Base-by-base conservation (phyloP, 257 asterid species). In the Solanum appendiculatum region DNA sequence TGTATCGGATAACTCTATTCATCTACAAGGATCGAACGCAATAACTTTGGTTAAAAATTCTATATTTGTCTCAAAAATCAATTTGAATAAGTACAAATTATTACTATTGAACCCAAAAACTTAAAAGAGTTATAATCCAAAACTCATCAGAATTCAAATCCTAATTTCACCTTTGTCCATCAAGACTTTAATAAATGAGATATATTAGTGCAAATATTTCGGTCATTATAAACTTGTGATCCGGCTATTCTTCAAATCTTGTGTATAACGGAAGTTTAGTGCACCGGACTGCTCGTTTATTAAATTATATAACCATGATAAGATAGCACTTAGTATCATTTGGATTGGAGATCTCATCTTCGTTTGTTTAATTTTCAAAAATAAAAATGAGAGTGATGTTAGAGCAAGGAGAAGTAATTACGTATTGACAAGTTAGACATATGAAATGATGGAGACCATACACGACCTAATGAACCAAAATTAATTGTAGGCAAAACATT, bases 371-470 rank as follows among this genome's bases (percentile, higher is more conserved):
- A 1, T 15, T 78, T 27, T 46, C 3, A 1, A 8, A 40, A 31
- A 72, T 20, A 36, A 72, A 77, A 80, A 18, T 44, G 84, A 80
- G 40, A 80, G 84, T 44, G 84, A 80, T 80, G 84, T 44, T 46
- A 44, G 40, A 80, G 64, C 3, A 29, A 16, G 3, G 25, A 80
- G 20, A 5, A 80, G 85, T 46, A 80, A 80, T 80, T 29, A 25
- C 40, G 29, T 46, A 80, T 29, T 27, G 39, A 80, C 31, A 1
- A 27, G 42, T 80, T 46, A 27, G 85, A 80, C 66, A 46, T 15
- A 25, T 80, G 40, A 80, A 54, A 46, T 8, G 66, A 80, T 80
- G 66, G 16, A 80, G 68, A 80, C 66, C 42, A 80, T 29, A 80
- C 85, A 80, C 64, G 27, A 29, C 66, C 37, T 39, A 9, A 54